Percentiles rank a stretch among this genome's conserved stretches.
Evolutionary conservation across 371 early-diverging fungal genomes (phyloP).

Genomic region (Entomophthora muscae): DNA sequence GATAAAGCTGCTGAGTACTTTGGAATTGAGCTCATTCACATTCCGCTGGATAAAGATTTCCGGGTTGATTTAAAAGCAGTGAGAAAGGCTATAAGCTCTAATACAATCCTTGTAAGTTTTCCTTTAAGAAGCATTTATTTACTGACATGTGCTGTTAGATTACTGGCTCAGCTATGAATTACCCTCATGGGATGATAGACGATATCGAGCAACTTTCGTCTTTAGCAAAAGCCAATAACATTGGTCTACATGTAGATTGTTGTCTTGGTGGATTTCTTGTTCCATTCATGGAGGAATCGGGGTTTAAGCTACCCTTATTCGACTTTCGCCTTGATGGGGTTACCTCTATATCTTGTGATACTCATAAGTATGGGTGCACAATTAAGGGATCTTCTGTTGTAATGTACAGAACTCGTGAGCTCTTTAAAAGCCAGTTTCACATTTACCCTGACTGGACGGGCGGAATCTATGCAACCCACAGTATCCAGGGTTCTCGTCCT

Average conservation of each 20-base stretch:
- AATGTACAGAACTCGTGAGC: slow-evolving; percentile 61
- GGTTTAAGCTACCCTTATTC: slow-evolving; percentile 57
- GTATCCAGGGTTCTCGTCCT: slow-evolving; percentile 77
- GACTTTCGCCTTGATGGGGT: slow-evolving; percentile 89
- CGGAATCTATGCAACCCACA: slow-evolving; percentile 90
- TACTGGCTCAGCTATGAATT: slow-evolving; percentile 83
- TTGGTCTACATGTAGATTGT: slow-evolving; percentile 88
- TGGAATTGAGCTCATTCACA: slow-evolving; percentile 60
- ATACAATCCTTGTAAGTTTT: slow-evolving; percentile 61
- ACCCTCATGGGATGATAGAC: slow-evolving; percentile 87
- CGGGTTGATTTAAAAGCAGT: slow-evolving; percentile 58
- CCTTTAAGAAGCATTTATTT: not conserved
- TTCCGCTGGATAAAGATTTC: slow-evolving; percentile 69
- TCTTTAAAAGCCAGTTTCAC: slow-evolving; percentile 84
- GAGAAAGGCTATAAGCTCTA: slow-evolving; percentile 58
- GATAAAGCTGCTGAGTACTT: slow-evolving; percentile 90
- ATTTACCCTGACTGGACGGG: slow-evolving; percentile 83
- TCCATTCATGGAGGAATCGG: slow-evolving; percentile 84
- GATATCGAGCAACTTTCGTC: slow-evolving; percentile 64
- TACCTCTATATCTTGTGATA: slow-evolving; percentile 89
- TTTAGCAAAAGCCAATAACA: slow-evolving; percentile 61
- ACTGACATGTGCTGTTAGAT: slow-evolving; percentile 20
- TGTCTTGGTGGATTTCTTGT: slow-evolving; percentile 93
- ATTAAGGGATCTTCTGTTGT: slow-evolving; percentile 94
- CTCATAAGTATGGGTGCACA: slow-evolving; percentile 94